A percentile compares a stretch with the other conserved stretches of the same genome.
These are phyloP conservation scores for Diaporthe ilicicola DNA, from an alignment of 2,329 filamentous ascomycete genomes.

Conservation along the genomic window DNA sequence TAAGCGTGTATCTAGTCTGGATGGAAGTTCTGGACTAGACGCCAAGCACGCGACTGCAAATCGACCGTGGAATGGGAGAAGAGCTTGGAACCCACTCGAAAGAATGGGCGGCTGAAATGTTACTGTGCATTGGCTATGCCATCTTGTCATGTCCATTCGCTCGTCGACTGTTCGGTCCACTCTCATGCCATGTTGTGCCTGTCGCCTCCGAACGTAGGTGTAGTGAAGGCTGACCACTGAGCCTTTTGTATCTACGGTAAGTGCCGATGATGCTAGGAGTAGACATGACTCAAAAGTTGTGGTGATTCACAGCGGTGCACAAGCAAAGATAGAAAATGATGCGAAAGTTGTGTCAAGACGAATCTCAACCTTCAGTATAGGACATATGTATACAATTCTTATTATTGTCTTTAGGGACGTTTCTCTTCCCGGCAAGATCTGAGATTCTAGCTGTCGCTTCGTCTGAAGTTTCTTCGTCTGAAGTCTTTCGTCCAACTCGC, in stretches of 20 bases:
- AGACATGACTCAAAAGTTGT: too few species aligned
- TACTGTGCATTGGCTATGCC: not conserved
- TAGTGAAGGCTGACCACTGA: not conserved
- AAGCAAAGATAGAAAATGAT: not conserved
- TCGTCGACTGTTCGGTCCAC: not conserved
- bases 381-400: not conserved
- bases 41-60: not conserved
- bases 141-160: not conserved
- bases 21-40: not conserved
- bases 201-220: not conserved
- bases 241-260: not conserved
- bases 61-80: not conserved
- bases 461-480: not conserved
- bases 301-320: too few species aligned
- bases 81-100: not conserved
- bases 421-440: not conserved
- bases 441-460: not conserved
- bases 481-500: not conserved
- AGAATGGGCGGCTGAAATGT: not conserved
- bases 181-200: not conserved
- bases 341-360: not conserved
- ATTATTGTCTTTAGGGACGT: fast-evolving
- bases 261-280: not conserved
- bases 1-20: not conserved
- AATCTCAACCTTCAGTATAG: too few species aligned